Percentiles rank a stretch among this genome's conserved stretches.
phyloP scores from a whole-genome alignment of 805 yeast genomes.

The Suhomyces pyralidae region DNA sequence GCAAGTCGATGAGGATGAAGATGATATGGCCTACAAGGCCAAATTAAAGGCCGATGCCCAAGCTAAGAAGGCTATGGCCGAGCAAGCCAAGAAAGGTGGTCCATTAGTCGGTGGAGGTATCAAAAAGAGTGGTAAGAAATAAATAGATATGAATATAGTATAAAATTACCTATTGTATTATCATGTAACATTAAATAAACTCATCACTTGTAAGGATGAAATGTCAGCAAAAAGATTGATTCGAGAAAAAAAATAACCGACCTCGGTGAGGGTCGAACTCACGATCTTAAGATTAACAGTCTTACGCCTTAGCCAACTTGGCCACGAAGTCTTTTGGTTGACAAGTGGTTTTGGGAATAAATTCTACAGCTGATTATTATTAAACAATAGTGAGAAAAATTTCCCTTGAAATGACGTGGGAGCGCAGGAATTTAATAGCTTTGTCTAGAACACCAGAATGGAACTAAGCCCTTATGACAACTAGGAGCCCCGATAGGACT shows the following conservation, averaged over 20 bases:
- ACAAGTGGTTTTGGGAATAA: too few relatives aligned
- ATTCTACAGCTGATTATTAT: too few relatives aligned
- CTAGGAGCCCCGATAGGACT: too few relatives aligned
- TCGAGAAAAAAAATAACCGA: constrained; percentile 5
- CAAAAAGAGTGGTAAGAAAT: constrained; percentile 66
- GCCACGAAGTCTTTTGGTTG: constrained; percentile 23
- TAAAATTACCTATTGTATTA: neutral
- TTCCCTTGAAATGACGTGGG: neutral
- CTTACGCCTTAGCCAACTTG: constrained; percentile 28
- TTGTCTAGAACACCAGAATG: too few relatives aligned
- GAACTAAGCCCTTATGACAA: too few relatives aligned
- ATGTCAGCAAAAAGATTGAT: neutral
- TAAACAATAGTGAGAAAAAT: too few relatives aligned
- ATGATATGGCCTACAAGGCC: constrained; percentile 84
- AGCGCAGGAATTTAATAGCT: neutral
- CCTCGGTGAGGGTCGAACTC: constrained; percentile 20
- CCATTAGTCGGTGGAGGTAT: constrained; percentile 93
- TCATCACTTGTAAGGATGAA: too few relatives aligned
- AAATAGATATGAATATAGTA: neutral
- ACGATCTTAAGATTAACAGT: constrained; percentile 20
- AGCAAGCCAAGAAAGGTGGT: constrained; percentile 84
- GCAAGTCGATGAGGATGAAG: constrained; percentile 75
- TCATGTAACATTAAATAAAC: neutral
- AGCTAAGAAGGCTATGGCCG: constrained; percentile 87
- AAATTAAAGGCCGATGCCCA: constrained; percentile 94